A percentile compares a stretch with the other conserved stretches of the same genome.
Conservation (phyloP, 768 basidiomycete species). For the Phylloporus arenicola region DNA sequence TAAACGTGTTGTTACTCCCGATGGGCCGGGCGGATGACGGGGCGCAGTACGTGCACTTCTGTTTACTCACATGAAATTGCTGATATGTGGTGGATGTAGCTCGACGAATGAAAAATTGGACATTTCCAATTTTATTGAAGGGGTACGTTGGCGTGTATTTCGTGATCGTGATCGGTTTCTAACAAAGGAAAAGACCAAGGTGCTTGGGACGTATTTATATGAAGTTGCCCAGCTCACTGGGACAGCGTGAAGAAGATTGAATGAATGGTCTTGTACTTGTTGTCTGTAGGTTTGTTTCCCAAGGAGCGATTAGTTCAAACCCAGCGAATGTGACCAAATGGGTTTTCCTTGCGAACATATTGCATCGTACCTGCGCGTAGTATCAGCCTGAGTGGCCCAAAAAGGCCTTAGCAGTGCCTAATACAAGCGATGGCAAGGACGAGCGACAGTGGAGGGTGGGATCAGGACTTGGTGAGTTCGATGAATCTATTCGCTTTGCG, state of each 20-base stretch:
- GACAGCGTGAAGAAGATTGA: constrained; percentile 9
- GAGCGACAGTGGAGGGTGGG: constrained; percentile 14
- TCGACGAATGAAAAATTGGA: constrained; percentile 96
- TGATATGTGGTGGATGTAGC: constrained; percentile 33
- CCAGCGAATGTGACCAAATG: constrained; percentile 14
- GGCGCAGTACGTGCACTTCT: constrained; percentile 60
- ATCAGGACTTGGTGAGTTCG: constrained; percentile 14
- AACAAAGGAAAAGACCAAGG: constrained; percentile 24
- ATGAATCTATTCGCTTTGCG: constrained; percentile 6
- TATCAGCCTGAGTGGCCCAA: background rate
- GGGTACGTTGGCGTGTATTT: constrained; percentile 39
- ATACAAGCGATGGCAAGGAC: constrained; percentile 9
- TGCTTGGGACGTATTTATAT: constrained; percentile 30
- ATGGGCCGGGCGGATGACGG: constrained; percentile 96
- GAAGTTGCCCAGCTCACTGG: constrained; percentile 23
- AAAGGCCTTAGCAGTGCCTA: background rate
- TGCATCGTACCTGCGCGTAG: background rate
- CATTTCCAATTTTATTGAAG: constrained; percentile 80
- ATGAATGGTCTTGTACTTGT: background rate
- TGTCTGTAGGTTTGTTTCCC: background rate
- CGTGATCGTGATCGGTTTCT: background rate
- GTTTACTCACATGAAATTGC: background rate
- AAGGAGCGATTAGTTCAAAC: constrained; percentile 10
- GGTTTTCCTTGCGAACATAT: background rate
- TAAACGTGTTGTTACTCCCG: constrained; percentile 85